phyloP scores from a whole-genome alignment of 306 rosid species.

The Dalbergia cochinchinensis region DNA sequence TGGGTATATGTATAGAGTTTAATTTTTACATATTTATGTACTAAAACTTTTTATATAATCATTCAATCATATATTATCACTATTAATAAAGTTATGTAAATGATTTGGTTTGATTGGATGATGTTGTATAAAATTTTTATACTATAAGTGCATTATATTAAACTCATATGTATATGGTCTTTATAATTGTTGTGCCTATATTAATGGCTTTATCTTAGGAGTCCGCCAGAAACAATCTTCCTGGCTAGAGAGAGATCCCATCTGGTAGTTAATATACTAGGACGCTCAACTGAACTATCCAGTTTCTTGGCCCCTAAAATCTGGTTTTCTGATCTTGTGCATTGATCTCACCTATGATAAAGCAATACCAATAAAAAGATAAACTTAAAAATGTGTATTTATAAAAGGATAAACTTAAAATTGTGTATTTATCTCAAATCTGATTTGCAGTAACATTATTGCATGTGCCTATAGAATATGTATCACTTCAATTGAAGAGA shows the following conservation, averaged over 20 bases:
- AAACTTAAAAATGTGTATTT: not conserved
- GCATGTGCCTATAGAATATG: not conserved
- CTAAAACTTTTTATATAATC: too few relatives aligned
- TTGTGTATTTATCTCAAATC: not conserved
- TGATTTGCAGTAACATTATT: not conserved
- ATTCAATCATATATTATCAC: too few relatives aligned
- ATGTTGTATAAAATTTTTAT: too few relatives aligned
- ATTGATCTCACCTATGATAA: not conserved
- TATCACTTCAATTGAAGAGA: not conserved
- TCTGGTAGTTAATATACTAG: not conserved
- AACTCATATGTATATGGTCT: too few relatives aligned
- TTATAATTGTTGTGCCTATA: too few relatives aligned
- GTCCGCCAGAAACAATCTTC: conserved; percentile 18
- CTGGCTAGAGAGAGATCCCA: not conserved
- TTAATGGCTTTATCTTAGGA: conserved; percentile 15
- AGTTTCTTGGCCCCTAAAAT: not conserved
- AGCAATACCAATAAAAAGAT: not conserved
- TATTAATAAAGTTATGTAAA: too few relatives aligned
- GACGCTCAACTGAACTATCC: not conserved
- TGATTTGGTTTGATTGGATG: too few relatives aligned
- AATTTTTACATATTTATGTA: too few relatives aligned
- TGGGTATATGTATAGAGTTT: too few relatives aligned
- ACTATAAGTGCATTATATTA: too few relatives aligned
- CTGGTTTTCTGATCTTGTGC: conserved; percentile 11
- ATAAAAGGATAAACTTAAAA: too few relatives aligned